These are phyloP conservation scores for Xylaria palmicola DNA, from an alignment of 495 filamentous ascomycete species.

Conservation along the genomic window DNA sequence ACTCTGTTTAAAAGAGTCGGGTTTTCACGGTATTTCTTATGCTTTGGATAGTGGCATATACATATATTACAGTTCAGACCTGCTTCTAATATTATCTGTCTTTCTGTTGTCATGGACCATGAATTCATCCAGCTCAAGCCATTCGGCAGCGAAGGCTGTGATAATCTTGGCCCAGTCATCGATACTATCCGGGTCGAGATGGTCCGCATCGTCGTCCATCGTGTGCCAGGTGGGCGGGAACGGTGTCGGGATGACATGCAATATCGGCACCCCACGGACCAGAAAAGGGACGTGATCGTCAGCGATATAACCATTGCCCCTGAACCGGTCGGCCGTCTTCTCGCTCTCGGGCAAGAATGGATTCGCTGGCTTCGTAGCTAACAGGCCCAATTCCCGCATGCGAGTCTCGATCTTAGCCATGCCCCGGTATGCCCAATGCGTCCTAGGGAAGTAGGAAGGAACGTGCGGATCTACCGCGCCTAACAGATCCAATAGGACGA, in stretches of 20 bases:
- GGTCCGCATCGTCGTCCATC: constrained; percentile 74
- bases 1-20: too few relatives aligned
- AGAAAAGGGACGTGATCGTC: constrained; percentile 91
- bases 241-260: constrained; percentile 78
- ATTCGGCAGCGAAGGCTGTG: constrained; percentile 79
- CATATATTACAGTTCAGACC: constrained; percentile 5
- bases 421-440: constrained; percentile 84
- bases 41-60: neutral
- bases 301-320: constrained; percentile 41
- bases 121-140: constrained; percentile 59
- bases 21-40: too few relatives aligned
- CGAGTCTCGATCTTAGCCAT: constrained; percentile 68
- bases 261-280: constrained; percentile 69
- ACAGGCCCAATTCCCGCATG: constrained; percentile 52
- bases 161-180: constrained; percentile 81
- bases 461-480: constrained; percentile 65
- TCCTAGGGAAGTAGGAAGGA: constrained; percentile 77
- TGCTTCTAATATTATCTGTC: neutral
- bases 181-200: constrained; percentile 74
- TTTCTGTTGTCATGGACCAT: neutral
- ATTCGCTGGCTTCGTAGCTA: constrained; percentile 32
- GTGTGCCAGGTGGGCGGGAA: constrained; percentile 85
- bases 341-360: constrained; percentile 50
- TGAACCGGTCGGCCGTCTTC: constrained; percentile 52
- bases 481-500: constrained; percentile 85